Evolutionary conservation across 345 rosid species (phyloP), one percentile per base, ranked within the genome.

Genomic region (Arabis hirsuta): DNA sequence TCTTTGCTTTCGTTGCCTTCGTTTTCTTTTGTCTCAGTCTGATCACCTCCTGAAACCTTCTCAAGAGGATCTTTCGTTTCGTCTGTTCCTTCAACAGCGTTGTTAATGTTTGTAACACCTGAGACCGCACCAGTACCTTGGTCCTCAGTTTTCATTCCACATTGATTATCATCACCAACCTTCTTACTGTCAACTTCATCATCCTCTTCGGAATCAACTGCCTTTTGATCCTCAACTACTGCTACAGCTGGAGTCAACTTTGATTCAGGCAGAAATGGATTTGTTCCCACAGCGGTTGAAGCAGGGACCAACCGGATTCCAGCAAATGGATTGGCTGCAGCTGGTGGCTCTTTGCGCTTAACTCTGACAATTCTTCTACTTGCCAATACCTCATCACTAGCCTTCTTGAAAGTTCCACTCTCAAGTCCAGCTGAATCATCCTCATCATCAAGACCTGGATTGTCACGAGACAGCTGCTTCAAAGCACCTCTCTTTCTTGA

Each of bases 401-500:
- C 99, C 81, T 72, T 88, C 83, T 95, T 88, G 81, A 95, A 95
- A 81, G 98, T 90, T 66, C 96, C 91, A 57, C 76, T 71, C 81
- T 84, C 94, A 60, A 64, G 72, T 52, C 82, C 99, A 57, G 70
- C 29, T 59, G 86, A 76, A 72, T 86, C 90, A 3, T 85, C 96
- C 32, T 94, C 91, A 29, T 95, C 97, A 79, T 91, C 96, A 53
- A 87, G 87, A 44, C 88, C 96, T 54, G 90, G 90, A 75, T 87
- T 87, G 20, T 91, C 97, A 26, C 85, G 86, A 26, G 94, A 82
- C 20, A 95, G 81, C 81, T 95, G 96, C 73, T 90, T 87, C 69
- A 87, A 86, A 9, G 99, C 99, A 58, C 93, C 90, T 79, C 99
- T 95, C 86, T 95, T 95, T 83, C 90, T 95, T n/a, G 98, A 89